Evolutionary conservation across 2,329 filamentous ascomycete species (phyloP).

Genomic region (Phialemoniopsis sp.): DNA sequence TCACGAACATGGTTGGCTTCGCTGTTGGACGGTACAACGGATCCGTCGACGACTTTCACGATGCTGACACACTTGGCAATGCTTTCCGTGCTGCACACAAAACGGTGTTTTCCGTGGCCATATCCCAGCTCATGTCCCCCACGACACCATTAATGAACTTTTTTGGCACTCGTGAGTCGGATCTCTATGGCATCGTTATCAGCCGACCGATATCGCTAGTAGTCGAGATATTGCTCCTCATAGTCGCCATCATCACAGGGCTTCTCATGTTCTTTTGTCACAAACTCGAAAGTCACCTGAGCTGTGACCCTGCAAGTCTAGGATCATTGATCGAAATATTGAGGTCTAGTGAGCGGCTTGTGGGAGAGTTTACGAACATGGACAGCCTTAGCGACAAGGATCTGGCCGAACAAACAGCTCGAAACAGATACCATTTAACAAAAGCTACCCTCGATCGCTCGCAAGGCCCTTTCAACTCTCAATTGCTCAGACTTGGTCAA

Average conservation of each 20-base stretch:
- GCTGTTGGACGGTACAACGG: constrained; percentile 18
- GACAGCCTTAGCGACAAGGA: constrained; percentile 3
- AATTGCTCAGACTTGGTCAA: too few species aligned
- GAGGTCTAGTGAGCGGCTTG: constrained; percentile 3
- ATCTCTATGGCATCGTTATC: constrained; percentile 22
- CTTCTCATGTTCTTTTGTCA: constrained; percentile 11
- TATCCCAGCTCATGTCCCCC: constrained; percentile 10
- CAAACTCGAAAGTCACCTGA: constrained; percentile 11
- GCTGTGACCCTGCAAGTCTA: constrained; percentile 18
- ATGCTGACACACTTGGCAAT: constrained; percentile 1
- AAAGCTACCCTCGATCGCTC: too few species aligned
- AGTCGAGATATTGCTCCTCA: constrained; percentile 19
- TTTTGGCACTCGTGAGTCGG: background rate
- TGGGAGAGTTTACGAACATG: constrained; percentile 5
- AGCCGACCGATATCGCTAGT: constrained; percentile 22
- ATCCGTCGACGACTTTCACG: constrained; percentile 11
- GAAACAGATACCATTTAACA: background rate
- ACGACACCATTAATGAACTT: constrained; percentile 11
- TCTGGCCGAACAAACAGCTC: constrained; percentile 2
- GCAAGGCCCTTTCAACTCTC: too few species aligned
- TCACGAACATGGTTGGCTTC: constrained; percentile 26
- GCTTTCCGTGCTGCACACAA: constrained; percentile 19
- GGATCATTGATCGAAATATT: constrained; percentile 16
- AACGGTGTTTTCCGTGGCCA: constrained; percentile 22
- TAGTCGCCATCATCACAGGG: constrained; percentile 12